Evolutionary conservation across 1,284 basidiomycete species (phyloP).

Genomic region (Earliella scabrosa): DNA sequence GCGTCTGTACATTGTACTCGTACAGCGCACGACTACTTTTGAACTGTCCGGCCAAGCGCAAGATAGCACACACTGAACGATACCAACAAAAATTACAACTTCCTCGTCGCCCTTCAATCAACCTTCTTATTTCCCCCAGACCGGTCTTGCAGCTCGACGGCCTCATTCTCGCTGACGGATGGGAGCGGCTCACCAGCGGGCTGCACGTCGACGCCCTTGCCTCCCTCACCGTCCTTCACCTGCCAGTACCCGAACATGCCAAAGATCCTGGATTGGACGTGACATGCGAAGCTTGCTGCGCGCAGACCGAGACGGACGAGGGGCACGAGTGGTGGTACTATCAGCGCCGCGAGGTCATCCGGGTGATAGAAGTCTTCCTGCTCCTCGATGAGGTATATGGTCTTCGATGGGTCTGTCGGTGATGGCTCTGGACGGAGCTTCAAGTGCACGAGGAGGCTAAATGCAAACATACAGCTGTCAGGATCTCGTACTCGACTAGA

Average conservation of each 20-base stretch:
- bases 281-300: conserved; percentile 43
- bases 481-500: neutral
- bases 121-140: neutral
- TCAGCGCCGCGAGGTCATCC: conserved; percentile 52
- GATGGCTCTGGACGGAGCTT: conserved; percentile 42
- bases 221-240: conserved; percentile 7
- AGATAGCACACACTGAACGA: too few relatives aligned
- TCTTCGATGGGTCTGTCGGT: conserved; percentile 31
- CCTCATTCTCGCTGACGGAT: neutral
- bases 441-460: conserved; percentile 41
- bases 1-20: too few relatives aligned
- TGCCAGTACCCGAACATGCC: conserved; percentile 16
- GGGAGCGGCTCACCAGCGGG: conserved; percentile 1
- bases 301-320: conserved; percentile 44
- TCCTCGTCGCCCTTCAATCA: too few relatives aligned
- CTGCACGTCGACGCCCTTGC: neutral
- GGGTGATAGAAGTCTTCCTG: conserved; percentile 71
- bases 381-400: conserved; percentile 50
- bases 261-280: conserved; percentile 41
- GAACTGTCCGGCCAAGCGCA: too few relatives aligned
- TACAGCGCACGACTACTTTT: too few relatives aligned
- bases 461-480: too few relatives aligned
- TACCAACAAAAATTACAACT: too few relatives aligned
- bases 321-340: conserved; percentile 54
- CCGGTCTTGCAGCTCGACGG: neutral